Conservation (phyloP, 2,329 filamentous ascomycete species). For the Rhynchosporium secalis region DNA sequence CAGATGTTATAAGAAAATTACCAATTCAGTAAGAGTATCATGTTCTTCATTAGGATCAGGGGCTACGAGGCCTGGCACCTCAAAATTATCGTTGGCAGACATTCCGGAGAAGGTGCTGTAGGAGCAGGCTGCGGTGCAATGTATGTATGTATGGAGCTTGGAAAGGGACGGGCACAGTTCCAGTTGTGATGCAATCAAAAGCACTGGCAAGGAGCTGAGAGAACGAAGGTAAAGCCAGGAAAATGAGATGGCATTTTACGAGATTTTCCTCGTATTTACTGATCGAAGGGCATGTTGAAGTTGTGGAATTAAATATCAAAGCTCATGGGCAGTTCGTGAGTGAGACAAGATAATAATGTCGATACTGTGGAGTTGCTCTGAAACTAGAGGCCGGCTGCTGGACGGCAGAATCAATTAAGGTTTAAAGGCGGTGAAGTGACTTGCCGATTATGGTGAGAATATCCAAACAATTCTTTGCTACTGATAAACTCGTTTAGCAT, state of each 20-base stretch:
- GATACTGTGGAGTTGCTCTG: slow-evolving; percentile 26
- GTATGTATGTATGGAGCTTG: slow-evolving; percentile 21
- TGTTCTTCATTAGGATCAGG: slow-evolving; percentile 45
- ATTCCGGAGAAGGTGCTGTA: slow-evolving; percentile 26
- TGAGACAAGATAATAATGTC: slow-evolving; percentile 7
- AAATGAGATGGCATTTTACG: slow-evolving; percentile 29
- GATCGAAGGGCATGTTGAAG: slow-evolving; percentile 18
- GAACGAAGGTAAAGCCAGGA: slow-evolving; percentile 21
- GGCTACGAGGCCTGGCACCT: slow-evolving; percentile 51
- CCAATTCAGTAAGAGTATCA: slow-evolving; percentile 54
- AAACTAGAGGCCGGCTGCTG: slow-evolving; percentile 35
- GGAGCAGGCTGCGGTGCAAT: slow-evolving; percentile 22
- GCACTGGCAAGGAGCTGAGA: slow-evolving; percentile 27
- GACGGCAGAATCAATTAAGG: slow-evolving; percentile 20
- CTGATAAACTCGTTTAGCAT: no score
- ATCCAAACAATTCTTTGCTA: background rate
- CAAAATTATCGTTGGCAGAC: slow-evolving; percentile 35
- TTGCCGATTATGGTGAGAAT: background rate
- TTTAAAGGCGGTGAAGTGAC: slow-evolving; percentile 21
- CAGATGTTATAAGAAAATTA: slow-evolving; percentile 43
- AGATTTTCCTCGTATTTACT: slow-evolving; percentile 12
- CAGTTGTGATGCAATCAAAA: slow-evolving; percentile 26
- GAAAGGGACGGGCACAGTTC: slow-evolving; percentile 24
- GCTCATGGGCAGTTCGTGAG: background rate
- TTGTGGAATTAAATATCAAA: slow-evolving; percentile 22